Evolutionary conservation across 495 filamentous ascomycete genomes (phyloP), one percentile per base, ranked within the genome.

Genomic region (Extremus antarcticus): DNA sequence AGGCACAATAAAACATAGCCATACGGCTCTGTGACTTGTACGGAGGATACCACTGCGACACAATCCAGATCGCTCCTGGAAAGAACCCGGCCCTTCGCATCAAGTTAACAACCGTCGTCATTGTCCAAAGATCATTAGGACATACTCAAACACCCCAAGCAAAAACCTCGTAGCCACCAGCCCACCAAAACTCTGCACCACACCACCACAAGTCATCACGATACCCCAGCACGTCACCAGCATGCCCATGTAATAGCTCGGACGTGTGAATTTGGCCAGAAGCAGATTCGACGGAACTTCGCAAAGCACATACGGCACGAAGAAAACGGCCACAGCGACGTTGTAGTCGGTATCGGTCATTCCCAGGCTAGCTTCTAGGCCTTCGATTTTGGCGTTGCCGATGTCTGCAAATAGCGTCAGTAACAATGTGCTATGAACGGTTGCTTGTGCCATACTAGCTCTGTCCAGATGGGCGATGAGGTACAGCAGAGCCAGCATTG

Each of bases 251-350:
- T 47, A 57, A 9, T 29, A 23, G 19, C 49, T 52, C 2, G 55
- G 55, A 20, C 55, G 55, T 1, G 11, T 29, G 40, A 57, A 49
- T 3, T 20, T 21, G 19, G 51, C 24, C 15, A 57, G 40, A 9
- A 57, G n/a, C 13, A 47, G 47, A 29, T 57, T 57, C 25, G 24
- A 13, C 1, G 54, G 54, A 3, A 56, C 17, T 21, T 45, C 41
- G 61, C 83, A 84, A 48, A 90, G 56, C 60, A 95, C 78, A 65
- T 95, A 97, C 0, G 91, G 90, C 0, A 95, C 80, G 71, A 95
- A 97, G 76, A 95, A 94, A 57, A 94, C 88, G 17, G 79, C 80
- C 56, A 92, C 69, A 0, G 84, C 86, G 13, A 79, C 84, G 70
- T 90, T 91, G 65, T 87, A 90, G 61, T 89, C 77, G 52, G 78